Base-by-base conservation (phyloP, 2,329 filamentous ascomycete genomes). In the Trichoderma sp. region DNA sequence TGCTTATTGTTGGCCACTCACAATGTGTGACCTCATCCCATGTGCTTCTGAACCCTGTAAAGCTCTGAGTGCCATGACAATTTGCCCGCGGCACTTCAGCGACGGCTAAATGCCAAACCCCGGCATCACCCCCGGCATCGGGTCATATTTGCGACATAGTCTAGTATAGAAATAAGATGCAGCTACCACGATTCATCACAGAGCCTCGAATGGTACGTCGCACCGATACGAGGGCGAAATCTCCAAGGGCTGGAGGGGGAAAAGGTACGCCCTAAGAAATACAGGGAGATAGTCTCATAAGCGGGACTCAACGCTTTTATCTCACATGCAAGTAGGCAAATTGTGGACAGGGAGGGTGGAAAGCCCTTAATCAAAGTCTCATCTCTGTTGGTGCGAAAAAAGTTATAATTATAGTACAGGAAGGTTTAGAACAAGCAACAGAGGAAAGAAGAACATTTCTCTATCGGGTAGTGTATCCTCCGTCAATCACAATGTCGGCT, bases 401-500 rank as follows among this genome's bases (percentile, higher is more conserved):
- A 2, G 18, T 24, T 24, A n/a, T 53, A 11, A 73, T 64, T 73
- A 65, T 65, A 21, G 31, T 35, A 53, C 38, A 71, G 53, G 8
- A 16, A 62, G 45, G 1, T 50, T 66, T 38, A 56, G 21, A 59
- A 59, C 18, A n/a, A 56, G 41, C n/a, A 59, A 29, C 4, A 21
- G 16, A 31, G 9, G 9, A 11, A 62, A 63, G 18, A 35, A 21
- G 3, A 35, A 21, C 6, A 3, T 53, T 38, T 56, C 31, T 50
- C 50, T 18, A 89, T 76, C 86, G 86, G 79, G 83, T 80, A 78
- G 85, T 86, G 84, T 94, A 94, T 56, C 92, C 92, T 78, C 93
- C 93, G 82, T 95, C 93, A 76, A 94, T 90, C 75, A 94, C 84
- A 60, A 95, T 87, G 81, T 94, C 92, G 3, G 89, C 86, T 4